Conservation (phyloP, 768 basidiomycete genomes). For the Austroboletus eburneus region DNA sequence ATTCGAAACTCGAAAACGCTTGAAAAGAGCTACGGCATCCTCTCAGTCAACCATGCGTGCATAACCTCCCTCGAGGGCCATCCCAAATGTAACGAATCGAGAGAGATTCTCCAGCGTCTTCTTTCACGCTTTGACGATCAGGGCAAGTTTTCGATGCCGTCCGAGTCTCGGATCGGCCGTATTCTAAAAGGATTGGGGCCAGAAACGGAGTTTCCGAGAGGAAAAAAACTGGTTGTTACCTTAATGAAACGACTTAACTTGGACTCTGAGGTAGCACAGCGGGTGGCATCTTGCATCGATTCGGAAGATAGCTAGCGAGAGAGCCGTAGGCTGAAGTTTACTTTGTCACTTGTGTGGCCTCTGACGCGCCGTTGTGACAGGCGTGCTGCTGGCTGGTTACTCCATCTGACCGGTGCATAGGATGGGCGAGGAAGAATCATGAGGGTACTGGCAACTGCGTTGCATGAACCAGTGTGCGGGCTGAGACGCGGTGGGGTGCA, state of each 20-base stretch:
- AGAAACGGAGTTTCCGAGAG: conserved; percentile 14
- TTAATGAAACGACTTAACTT: conserved; percentile 27
- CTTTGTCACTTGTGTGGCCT: too few species aligned
- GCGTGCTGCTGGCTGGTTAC: too few species aligned
- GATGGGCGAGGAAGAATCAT: too few species aligned
- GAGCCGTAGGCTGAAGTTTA: too few species aligned
- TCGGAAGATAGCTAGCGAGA: too few species aligned
- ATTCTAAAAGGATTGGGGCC: conserved; percentile 23
- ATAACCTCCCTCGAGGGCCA: conserved; percentile 25
- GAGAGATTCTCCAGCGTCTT: conserved; percentile 16
- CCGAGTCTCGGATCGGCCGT: conserved; percentile 25
- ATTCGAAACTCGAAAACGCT: conserved; percentile 18
- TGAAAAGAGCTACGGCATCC: conserved; percentile 4
- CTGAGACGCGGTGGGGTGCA: too few species aligned
- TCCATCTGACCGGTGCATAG: too few species aligned
- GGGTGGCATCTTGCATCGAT: conserved; percentile 20
- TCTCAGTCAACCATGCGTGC: conserved; percentile 29
- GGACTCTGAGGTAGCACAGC: conserved; percentile 19
- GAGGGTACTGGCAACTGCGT: too few species aligned
- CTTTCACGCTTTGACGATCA: conserved; percentile 21
- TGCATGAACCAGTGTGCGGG: too few species aligned
- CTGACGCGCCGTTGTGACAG: too few species aligned
- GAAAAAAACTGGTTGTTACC: conserved; percentile 21
- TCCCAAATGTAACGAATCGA: conserved; percentile 31
- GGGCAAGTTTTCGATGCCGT: conserved; percentile 29